Base-by-base conservation (phyloP, 2,329 filamentous ascomycete genomes). In the Botryotinia convoluta region DNA sequence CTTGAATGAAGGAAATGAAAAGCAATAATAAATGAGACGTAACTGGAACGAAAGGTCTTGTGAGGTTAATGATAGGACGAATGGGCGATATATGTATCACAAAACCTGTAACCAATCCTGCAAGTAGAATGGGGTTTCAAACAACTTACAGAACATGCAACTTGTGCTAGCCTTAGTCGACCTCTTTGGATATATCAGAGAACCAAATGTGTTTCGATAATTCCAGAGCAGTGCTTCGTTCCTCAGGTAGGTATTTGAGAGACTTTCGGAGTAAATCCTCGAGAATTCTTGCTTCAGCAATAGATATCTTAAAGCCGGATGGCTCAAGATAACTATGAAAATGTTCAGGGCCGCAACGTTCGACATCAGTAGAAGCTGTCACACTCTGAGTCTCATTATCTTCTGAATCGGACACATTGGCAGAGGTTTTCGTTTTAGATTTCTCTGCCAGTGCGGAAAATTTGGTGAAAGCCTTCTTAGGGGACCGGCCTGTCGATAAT, bases 161-260 rank as follows among this genome's bases (percentile, higher is more conserved):
- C 26, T 32, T 20, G 7, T 20, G 10, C 18, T 18, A 14, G 18
- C 35, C n/a, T 32, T 32, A 18, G 3, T 69, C 9, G 35, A 4
- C 8, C 29, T 71, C 32, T 7, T 44, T 35, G 12, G 18, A 39
- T 1, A 59, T 29, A n/a, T 64, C 48, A 61, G 48, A 74, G 32
- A 77, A 74, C 76, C 76, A 77, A 4, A 48, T 32, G 37, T 77
- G 73, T 54, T 72, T 72, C 14, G 72, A 54, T 57, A 76, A 59
- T 45, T 74, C 48, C 12, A 54, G 44, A 32, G 76, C 54, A 61
- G 63, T 51, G 4, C 32, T 37, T 22, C 76, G 71, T 26, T 77
- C 26, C 16, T 75, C 75, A 12, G 76, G 76, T n/a, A 74, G 54
- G n/a, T 73, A 73, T 35, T 42, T 62, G 45, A 77, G 57, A 26